Evolutionary conservation across 441 rosid genomes (phyloP).

Genomic region (Cnidoscolus chayamansa): DNA sequence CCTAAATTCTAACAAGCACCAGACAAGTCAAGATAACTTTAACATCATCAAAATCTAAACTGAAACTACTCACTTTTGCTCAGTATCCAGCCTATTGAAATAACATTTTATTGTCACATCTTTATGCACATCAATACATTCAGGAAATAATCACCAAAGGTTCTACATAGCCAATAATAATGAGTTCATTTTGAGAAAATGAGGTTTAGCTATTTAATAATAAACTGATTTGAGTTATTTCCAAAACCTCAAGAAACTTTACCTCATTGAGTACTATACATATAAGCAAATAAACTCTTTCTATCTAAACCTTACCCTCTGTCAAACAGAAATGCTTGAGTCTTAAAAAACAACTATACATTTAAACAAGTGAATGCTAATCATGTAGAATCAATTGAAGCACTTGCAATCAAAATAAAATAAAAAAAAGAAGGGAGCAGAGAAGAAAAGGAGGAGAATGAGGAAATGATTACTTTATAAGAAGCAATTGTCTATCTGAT

Average conservation of each 20-base stretch:
- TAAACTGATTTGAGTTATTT: no score
- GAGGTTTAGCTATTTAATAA: background rate
- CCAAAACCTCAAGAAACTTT: background rate
- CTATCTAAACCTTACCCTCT: background rate
- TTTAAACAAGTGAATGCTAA: background rate
- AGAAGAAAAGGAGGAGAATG: background rate
- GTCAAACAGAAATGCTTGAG: background rate
- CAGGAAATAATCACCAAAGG: background rate
- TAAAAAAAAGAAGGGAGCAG: background rate
- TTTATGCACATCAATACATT: background rate
- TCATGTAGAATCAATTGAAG: background rate
- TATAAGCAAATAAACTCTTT: background rate
- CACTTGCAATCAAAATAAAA: background rate
- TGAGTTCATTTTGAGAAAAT: background rate
- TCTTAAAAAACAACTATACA: background rate
- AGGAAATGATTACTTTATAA: constrained; percentile 60
- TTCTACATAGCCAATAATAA: background rate
- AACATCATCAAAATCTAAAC: no score
- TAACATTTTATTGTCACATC: no score
- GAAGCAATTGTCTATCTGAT: constrained; percentile 92
- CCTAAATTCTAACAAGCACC: no score
- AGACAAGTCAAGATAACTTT: no score
- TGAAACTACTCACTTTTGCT: no score
- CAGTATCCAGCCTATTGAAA: no score
- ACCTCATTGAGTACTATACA: background rate